Evolutionary conservation across 2,329 filamentous ascomycete species (phyloP).

Genomic region (Dryadomyces quercivorus): DNA sequence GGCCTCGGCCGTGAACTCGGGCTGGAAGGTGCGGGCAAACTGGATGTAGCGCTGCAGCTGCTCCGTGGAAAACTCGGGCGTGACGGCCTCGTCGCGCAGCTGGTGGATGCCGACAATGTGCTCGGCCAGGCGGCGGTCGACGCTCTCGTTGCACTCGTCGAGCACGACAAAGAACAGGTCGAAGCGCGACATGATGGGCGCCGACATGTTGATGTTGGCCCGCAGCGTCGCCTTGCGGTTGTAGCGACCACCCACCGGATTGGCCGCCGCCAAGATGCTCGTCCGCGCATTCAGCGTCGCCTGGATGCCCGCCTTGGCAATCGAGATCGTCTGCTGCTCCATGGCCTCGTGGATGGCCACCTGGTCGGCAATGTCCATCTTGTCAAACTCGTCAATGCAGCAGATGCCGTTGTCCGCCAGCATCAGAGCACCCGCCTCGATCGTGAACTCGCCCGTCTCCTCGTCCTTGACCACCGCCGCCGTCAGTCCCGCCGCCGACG

Average conservation of each 20-base stretch:
- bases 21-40: conserved; percentile 88
- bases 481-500: conserved; percentile 91
- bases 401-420: conserved; percentile 94
- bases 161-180: conserved; percentile 97
- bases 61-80: conserved; percentile 91
- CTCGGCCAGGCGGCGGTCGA: conserved; percentile 82
- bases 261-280: conserved; percentile 89
- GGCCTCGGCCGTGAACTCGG: conserved; percentile 80
- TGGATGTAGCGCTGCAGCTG: conserved; percentile 95
- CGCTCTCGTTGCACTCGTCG: conserved; percentile 86
- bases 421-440: conserved; percentile 96
- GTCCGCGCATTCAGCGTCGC: conserved; percentile 93
- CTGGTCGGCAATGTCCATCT: conserved; percentile 96
- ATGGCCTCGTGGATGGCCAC: conserved; percentile 99
- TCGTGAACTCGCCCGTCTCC: conserved; percentile 96
- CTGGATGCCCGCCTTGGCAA: conserved; percentile 96
- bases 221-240: conserved; percentile 90
- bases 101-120: conserved; percentile 95
- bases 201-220: conserved; percentile 96
- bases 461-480: conserved; percentile 96
- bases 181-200: conserved; percentile 98
- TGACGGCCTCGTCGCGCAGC: conserved; percentile 78
- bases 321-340: conserved; percentile 99
- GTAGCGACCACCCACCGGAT: conserved; percentile 92
- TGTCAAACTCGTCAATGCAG: conserved; percentile 98